Evolutionary conservation across 441 rosid species (phyloP).

Genomic region (Croton setiger): DNA sequence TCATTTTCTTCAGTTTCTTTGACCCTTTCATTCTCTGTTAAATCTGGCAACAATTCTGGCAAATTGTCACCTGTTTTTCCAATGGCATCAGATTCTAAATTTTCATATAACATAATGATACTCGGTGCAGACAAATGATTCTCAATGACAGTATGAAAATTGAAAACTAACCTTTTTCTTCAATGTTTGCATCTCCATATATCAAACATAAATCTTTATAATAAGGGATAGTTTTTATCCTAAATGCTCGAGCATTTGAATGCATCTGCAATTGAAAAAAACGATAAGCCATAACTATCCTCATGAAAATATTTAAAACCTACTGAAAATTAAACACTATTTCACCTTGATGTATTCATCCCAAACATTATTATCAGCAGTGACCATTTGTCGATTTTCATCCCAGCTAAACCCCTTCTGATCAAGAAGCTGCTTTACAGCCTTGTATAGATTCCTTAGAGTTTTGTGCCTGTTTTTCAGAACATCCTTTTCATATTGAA

Average conservation of each 20-base stretch:
- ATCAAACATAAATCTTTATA: constrained; percentile 64
- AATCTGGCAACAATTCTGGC: constrained; percentile 23
- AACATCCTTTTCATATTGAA: constrained; percentile 65
- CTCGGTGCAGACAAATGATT: background rate
- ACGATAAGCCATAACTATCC: constrained; percentile 10
- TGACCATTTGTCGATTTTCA: constrained; percentile 55
- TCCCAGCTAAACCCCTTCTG: constrained; percentile 72
- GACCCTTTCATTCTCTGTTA: constrained; percentile 25
- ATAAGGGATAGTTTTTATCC: constrained; percentile 66
- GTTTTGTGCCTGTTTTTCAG: constrained; percentile 72
- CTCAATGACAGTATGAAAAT: constrained; percentile 9
- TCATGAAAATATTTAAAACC: background rate
- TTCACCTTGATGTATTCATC: constrained; percentile 72
- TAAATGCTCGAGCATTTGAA: constrained; percentile 59
- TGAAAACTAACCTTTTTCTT: constrained; percentile 44
- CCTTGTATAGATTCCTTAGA: constrained; percentile 55
- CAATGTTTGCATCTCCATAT: constrained; percentile 42
- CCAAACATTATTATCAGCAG: constrained; percentile 64
- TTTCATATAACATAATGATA: background rate
- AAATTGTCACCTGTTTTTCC: constrained; percentile 31
- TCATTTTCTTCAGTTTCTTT: constrained; percentile 19
- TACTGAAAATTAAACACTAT: constrained; percentile 8
- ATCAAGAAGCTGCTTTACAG: constrained; percentile 52
- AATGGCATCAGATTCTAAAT: constrained; percentile 16
- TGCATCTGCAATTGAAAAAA: constrained; percentile 40